Base-by-base conservation (phyloP, 2,329 filamentous ascomycete genomes). In the Cadophora malorum region DNA sequence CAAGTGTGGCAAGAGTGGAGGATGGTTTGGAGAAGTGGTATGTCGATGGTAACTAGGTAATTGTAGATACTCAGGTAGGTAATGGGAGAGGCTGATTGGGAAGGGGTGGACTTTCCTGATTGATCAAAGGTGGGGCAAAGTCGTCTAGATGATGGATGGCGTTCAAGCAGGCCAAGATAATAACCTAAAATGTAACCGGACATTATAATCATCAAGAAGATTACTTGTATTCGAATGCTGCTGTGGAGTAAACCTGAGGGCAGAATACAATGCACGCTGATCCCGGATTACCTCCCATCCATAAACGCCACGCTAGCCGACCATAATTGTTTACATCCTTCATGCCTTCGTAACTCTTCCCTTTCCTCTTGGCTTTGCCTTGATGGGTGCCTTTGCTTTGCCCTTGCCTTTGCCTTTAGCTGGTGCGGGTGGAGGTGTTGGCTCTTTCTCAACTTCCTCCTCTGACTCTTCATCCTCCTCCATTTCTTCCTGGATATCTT, bases 401-500 rank as follows among this genome's bases (percentile, higher is more conserved):
- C 77, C 80, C 72, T 81, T 84, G 23, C 78, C 81, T 67, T 80
- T 76, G 21, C 78, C 79, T 74, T 79, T 84, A 14, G 58, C 63
- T 63, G 63, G 56, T 31, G 63, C 53, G 23, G 61, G 63, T 9
- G 66, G 69, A 28, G 69, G 69, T 53, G 70, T 71, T 60, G 72
- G 68, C 25, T 74, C 71, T 56, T 76, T 74, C 19, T 72, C 69
- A 25, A 70, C 71, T 25, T 74, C 74, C 21, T 65, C 71, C 31
- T 74, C 72, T 58, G 31, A 72, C 10, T 67, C 58, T 28, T 62
- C 49, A 14, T 63, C 65, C 21, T 66, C 66, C 4, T 71, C 69
- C 25, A 68, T 63, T 33, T 71, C 69, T 2, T 70, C 62, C 7
- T 52, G 4, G 28, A 67, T 66, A 9, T 67, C 63, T 14, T 65